These are phyloP conservation scores for Quercus mongolica DNA, from an alignment of 306 rosid species.

Conservation along the genomic window DNA sequence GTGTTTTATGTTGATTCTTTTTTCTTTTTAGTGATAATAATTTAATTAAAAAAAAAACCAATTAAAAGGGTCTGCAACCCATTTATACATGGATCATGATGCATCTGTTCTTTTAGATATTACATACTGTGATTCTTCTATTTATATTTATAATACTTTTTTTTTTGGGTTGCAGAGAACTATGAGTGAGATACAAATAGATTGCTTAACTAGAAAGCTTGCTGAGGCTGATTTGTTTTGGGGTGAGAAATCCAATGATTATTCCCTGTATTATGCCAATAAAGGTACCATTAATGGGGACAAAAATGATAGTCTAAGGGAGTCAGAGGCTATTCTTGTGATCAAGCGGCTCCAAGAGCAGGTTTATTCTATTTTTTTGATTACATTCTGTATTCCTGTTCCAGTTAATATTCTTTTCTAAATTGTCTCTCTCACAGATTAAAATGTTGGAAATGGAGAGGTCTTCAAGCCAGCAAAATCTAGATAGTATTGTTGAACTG, in stretches of 20 bases:
- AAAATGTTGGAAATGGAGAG: conserved; percentile 71
- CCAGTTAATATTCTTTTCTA: conserved; percentile 6
- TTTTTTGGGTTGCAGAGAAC: conserved; percentile 57
- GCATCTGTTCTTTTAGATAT: neutral
- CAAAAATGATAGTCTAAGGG: conserved; percentile 41
- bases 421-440: conserved; percentile 48
- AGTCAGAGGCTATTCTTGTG: conserved; percentile 66
- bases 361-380: conserved; percentile 29
- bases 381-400: neutral
- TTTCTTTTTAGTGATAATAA: neutral
- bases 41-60: neutral
- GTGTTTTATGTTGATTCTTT: conserved; percentile 14
- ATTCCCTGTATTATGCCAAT: conserved; percentile 25
- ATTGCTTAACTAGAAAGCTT: conserved; percentile 56
- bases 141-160: neutral
- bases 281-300: conserved; percentile 38
- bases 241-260: conserved; percentile 25
- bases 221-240: conserved; percentile 33
- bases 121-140: neutral
- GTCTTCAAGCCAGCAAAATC: conserved; percentile 70
- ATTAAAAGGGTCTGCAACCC: neutral
- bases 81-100: neutral
- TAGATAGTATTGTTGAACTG: conserved; percentile 67
- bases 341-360: conserved; percentile 89
- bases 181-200: conserved; percentile 59